Conservation (phyloP, 2,329 filamentous ascomycete genomes). For the Alternaria consortialis region DNA sequence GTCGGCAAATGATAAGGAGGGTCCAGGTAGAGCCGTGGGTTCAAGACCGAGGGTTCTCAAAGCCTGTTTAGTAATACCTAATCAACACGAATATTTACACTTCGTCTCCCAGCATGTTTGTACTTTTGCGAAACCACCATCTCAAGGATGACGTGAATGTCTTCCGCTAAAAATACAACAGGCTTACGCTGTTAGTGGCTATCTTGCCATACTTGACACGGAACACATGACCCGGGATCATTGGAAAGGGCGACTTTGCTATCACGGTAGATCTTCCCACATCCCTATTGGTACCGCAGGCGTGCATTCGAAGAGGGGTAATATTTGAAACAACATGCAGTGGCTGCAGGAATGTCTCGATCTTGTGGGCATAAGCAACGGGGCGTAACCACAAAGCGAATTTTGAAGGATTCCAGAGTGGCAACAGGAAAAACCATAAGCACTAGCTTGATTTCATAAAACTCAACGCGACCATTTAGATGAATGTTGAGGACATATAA, state of each 20-base stretch:
- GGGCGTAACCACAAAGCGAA: not conserved
- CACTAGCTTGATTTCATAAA: constrained; percentile 20
- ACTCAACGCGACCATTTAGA: constrained; percentile 24
- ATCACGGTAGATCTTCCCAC: no score
- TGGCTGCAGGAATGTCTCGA: not conserved
- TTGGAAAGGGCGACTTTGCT: no score
- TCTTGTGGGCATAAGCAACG: not conserved
- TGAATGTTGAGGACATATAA: constrained; percentile 38
- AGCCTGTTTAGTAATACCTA: not conserved
- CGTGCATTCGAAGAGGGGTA: not conserved
- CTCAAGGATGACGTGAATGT: not conserved
- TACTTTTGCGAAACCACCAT: not conserved
- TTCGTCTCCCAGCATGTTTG: not conserved
- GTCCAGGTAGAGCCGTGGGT: not conserved
- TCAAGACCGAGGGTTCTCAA: not conserved
- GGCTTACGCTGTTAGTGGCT: not conserved
- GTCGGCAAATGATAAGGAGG: not conserved
- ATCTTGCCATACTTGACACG: not conserved
- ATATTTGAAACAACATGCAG: not conserved
- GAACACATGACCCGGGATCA: not conserved
- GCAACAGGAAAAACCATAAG: not conserved
- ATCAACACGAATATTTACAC: not conserved
- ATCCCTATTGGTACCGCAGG: no score
- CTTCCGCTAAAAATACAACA: not conserved
- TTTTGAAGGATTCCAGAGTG: not conserved